Conservation (phyloP, 2,329 filamentous ascomycete species). For the Talaromyces sp. region DNA sequence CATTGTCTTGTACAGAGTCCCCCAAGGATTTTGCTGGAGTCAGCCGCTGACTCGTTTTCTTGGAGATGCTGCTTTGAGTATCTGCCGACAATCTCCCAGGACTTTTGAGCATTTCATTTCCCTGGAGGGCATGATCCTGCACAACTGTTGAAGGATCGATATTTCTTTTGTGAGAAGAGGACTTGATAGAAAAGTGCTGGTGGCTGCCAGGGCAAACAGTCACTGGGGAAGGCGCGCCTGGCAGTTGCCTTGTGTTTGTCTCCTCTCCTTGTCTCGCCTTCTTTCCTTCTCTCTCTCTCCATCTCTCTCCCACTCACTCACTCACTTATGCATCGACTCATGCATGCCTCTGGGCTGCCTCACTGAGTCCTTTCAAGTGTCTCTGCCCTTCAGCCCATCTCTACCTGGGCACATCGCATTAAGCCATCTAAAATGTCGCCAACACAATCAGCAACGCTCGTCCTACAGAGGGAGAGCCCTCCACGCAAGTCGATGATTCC, state of each 20-base stretch:
- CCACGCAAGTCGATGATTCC: background rate
- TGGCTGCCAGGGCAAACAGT: background rate
- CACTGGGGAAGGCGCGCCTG: background rate
- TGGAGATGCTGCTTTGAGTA: background rate
- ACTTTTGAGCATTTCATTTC: background rate
- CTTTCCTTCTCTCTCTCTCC: background rate
- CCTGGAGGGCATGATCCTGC: too few species aligned
- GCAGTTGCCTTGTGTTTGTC: background rate
- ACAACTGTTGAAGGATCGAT: background rate
- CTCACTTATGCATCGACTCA: background rate
- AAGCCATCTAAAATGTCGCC: background rate
- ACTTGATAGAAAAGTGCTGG: background rate
- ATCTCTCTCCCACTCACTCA: too few species aligned
- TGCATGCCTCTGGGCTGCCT: background rate
- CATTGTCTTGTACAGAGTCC: background rate
- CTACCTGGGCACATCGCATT: background rate
- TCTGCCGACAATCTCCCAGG: background rate
- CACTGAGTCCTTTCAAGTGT: background rate
- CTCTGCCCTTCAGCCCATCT: background rate
- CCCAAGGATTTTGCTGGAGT: background rate
- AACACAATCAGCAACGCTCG: background rate
- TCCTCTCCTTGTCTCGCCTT: background rate
- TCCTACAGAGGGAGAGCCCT: background rate
- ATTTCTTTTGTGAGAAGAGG: background rate
- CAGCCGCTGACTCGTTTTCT: background rate